phyloP scores from a whole-genome alignment of 1,284 basidiomycete species.

The Cryptococcus deneoformans region DNA sequence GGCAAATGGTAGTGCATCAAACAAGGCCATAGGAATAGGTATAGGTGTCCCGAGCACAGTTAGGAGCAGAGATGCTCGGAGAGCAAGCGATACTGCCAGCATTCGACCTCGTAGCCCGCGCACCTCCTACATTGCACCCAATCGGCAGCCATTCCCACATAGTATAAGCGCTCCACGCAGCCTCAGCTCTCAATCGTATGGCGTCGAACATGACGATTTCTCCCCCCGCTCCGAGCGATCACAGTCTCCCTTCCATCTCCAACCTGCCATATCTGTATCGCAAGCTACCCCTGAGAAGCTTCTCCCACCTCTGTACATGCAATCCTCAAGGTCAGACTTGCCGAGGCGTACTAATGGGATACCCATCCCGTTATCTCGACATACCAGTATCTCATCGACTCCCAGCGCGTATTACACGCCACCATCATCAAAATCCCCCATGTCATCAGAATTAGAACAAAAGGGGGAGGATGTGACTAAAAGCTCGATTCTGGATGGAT shows the following conservation, averaged over 20 bases:
- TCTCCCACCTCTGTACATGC: conserved; percentile 5
- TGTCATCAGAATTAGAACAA: background rate
- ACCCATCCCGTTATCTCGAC: background rate
- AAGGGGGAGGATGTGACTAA: too few relatives aligned
- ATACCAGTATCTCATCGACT: background rate
- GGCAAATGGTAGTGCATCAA: background rate
- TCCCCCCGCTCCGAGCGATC: background rate
- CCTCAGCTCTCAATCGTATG: background rate
- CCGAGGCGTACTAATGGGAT: background rate
- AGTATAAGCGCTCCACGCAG: background rate
- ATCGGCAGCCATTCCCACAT: conserved; percentile 1
- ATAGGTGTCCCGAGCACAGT: background rate
- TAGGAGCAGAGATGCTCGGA: background rate
- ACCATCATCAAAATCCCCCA: background rate
- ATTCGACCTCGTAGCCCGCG: background rate
- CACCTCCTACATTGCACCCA: background rate
- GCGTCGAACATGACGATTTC: background rate
- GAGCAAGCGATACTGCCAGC: background rate
- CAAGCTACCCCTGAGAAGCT: conserved; percentile 10
- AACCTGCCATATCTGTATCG: conserved; percentile 9
- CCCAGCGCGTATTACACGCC: background rate
- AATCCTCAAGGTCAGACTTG: conserved; percentile 6
- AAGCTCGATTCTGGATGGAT: too few relatives aligned
- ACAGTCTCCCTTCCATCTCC: background rate
- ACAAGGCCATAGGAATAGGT: background rate